Percentiles rank a stretch among this genome's conserved stretches.
Evolutionary conservation across 331 rosid genomes (phyloP).

Genomic region (Cucumis variabilis): DNA sequence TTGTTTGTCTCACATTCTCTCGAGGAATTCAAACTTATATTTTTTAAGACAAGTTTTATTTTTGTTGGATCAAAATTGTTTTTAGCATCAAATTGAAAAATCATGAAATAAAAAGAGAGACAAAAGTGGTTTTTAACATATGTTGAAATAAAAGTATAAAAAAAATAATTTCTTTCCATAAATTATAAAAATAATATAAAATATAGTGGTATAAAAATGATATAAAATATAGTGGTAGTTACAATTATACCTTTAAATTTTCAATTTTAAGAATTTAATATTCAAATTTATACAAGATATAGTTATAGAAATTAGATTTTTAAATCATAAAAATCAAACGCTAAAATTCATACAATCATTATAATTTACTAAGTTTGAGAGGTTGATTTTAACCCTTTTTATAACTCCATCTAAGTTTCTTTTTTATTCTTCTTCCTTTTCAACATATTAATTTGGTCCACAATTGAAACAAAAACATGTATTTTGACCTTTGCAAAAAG

Average conservation of each 20-base stretch:
- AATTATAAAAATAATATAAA: too few relatives aligned
- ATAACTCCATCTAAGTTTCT: too few relatives aligned
- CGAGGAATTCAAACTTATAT: neutral
- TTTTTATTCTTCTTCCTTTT: neutral
- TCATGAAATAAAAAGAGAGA: too few relatives aligned
- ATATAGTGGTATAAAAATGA: too few relatives aligned
- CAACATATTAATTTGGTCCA: neutral
- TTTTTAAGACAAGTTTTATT: neutral
- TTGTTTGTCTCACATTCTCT: neutral
- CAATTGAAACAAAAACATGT: neutral
- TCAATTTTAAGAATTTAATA: too few relatives aligned
- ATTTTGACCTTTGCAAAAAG: neutral
- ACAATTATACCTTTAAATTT: too few relatives aligned
- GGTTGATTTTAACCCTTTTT: too few relatives aligned
- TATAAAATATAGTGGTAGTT: too few relatives aligned
- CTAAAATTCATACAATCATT: too few relatives aligned
- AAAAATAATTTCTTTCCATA: neutral
- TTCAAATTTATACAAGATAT: too few relatives aligned
- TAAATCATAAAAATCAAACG: too few relatives aligned
- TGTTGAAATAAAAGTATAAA: neutral
- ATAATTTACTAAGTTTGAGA: too few relatives aligned
- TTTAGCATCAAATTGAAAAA: neutral
- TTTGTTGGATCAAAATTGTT: neutral
- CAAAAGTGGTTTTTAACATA: neutral
- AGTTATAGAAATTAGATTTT: accelerated